Evolutionary conservation across 1,284 basidiomycete species (phyloP).

Genomic region (Cryptococcus hybrid): DNA sequence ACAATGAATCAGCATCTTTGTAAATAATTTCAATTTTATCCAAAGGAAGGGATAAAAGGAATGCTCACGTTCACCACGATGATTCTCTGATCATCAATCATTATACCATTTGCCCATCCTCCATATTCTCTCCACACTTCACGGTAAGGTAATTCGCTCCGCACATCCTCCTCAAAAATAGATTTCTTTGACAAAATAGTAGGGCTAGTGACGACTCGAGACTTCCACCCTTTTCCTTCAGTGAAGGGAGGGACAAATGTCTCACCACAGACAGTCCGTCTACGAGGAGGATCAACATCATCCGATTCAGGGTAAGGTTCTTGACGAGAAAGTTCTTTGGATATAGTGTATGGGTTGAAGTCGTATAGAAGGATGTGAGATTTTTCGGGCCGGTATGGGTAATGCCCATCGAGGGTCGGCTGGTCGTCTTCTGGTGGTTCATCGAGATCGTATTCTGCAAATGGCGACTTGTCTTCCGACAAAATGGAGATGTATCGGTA

Average conservation of each 20-base stretch:
- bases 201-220: conserved; percentile 6
- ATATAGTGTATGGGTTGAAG: conserved; percentile 34
- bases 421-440: conserved; percentile 9
- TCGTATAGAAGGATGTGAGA: conserved; percentile 29
- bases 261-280: not conserved
- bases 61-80: conserved; percentile 34
- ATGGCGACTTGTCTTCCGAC: conserved; percentile 1
- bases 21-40: not conserved
- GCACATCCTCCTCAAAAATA: conserved; percentile 31
- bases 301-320: not conserved
- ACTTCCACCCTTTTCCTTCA: conserved; percentile 1
- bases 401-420: not conserved
- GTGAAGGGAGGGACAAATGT: not conserved
- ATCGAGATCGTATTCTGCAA: not conserved
- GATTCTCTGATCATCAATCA: conserved; percentile 47
- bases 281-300: not conserved
- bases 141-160: conserved; percentile 26
- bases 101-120: conserved; percentile 34
- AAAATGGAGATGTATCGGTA: conserved; percentile 42
- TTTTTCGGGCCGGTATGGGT: not conserved
- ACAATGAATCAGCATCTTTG: not conserved
- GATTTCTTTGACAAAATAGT: conserved; percentile 18
- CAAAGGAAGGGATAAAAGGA: not conserved
- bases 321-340: not conserved
- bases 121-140: conserved; percentile 23